A percentile compares a stretch with the other conserved stretches of the same genome.
Conservation (phyloP, 257 asterid species). For the Apocynum venetum region DNA sequence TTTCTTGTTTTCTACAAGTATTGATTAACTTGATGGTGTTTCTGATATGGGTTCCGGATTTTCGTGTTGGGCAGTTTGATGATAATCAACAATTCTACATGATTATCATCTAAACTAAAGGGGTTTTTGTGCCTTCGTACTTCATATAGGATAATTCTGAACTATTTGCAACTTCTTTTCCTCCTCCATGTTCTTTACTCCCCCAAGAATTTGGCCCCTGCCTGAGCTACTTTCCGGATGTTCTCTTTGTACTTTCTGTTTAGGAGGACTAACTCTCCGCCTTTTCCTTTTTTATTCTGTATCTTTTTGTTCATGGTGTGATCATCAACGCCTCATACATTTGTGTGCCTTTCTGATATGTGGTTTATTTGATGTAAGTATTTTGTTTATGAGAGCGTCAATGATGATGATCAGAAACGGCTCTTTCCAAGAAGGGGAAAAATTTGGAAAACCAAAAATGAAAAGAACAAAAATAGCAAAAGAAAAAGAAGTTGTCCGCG, state of each 20-base stretch:
- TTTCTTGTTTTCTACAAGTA: background rate
- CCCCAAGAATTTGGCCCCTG: background rate
- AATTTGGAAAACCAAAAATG: background rate
- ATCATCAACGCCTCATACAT: background rate
- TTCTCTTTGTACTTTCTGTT: background rate
- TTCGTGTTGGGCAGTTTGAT: background rate
- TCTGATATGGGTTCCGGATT: background rate
- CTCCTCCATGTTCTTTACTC: background rate
- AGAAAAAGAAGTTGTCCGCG: background rate
- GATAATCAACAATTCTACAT: background rate
- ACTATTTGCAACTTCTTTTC: background rate
- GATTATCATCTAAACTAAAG: background rate
- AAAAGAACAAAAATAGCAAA: background rate
- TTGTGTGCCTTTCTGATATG: slow-evolving; percentile 2
- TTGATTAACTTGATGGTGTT: background rate
- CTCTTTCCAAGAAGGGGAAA: background rate
- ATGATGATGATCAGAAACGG: background rate
- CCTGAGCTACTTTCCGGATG: background rate
- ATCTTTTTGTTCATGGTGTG: background rate
- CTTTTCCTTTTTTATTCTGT: background rate
- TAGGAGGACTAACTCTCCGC: background rate
- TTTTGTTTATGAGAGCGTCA: background rate
- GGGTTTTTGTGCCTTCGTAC: background rate
- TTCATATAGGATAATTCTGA: background rate
- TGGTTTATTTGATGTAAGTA: background rate